Evolutionary conservation across 2,329 filamentous ascomycete genomes (phyloP).

Genomic region (Xylaria sp.): DNA sequence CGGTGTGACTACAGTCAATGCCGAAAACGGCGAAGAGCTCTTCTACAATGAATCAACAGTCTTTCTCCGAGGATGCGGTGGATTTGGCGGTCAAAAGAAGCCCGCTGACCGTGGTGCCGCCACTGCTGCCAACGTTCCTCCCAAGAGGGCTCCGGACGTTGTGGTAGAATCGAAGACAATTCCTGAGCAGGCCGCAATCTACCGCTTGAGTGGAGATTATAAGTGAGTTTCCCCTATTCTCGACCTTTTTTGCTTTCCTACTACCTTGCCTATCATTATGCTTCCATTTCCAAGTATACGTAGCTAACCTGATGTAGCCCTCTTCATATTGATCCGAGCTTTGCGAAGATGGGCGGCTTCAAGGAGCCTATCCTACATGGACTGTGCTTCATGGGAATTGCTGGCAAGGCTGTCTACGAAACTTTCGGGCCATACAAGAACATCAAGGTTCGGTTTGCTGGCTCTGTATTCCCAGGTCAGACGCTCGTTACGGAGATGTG

Average conservation of each 20-base stretch:
- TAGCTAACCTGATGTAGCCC: constrained; percentile 61
- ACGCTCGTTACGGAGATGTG: constrained; percentile 95
- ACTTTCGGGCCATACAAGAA: constrained; percentile 86
- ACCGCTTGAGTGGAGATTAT: constrained; percentile 92
- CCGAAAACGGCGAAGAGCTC: constrained; percentile 84
- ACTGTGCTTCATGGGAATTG: constrained; percentile 93
- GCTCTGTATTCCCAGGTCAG: constrained; percentile 85
- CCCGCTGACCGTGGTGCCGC: constrained; percentile 80
- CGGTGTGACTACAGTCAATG: constrained; percentile 84
- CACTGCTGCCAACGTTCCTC: constrained; percentile 82
- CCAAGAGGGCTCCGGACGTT: constrained; percentile 79
- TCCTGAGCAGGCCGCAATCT: constrained; percentile 91
- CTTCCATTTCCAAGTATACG: neutral
- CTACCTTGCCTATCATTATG: neutral
- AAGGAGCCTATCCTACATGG: constrained; percentile 94
- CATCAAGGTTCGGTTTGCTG: constrained; percentile 92
- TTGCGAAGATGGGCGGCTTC: constrained; percentile 96
- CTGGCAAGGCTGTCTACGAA: constrained; percentile 89
- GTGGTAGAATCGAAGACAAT: constrained; percentile 87
- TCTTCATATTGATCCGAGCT: constrained; percentile 92
- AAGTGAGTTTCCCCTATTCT: constrained; percentile 64
- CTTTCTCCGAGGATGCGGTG: constrained; percentile 90
- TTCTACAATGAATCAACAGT: constrained; percentile 98
- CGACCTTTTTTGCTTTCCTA: neutral
- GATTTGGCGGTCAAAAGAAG: constrained; percentile 87